These are phyloP conservation scores for Laguncularia racemosa DNA, from an alignment of 345 rosid species.

Conservation along the genomic window DNA sequence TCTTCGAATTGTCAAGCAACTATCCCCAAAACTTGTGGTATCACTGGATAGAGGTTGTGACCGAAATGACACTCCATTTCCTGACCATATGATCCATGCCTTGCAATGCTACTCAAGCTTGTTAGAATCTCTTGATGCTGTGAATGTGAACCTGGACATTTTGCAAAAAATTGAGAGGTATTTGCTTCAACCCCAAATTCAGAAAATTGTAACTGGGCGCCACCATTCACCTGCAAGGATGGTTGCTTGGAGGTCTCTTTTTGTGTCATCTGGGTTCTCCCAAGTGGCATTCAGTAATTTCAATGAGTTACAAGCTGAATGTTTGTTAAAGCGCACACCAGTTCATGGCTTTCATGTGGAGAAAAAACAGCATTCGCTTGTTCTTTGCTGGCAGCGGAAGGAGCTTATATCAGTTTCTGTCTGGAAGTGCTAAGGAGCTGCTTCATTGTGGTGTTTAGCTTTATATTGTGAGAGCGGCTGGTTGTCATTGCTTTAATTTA, in stretches of 20 bases:
- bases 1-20: constrained; percentile 66
- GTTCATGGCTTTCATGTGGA: constrained; percentile 79
- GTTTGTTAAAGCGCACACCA: constrained; percentile 56
- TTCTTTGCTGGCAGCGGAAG: constrained; percentile 79
- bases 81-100: constrained; percentile 68
- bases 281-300: constrained; percentile 64
- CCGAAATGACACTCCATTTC: constrained; percentile 62
- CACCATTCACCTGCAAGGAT: constrained; percentile 45
- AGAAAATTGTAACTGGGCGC: constrained; percentile 56
- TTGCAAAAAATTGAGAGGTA: constrained; percentile 82
- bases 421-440: constrained; percentile 61
- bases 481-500: constrained; percentile 27
- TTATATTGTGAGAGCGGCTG: constrained; percentile 22
- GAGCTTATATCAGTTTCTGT: constrained; percentile 85
- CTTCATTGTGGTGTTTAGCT: constrained; percentile 2
- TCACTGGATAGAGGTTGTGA: constrained; percentile 81
- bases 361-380: constrained; percentile 66
- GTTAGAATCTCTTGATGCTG: constrained; percentile 81
- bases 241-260: constrained; percentile 68
- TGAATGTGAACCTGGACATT: constrained; percentile 54
- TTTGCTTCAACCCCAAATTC: constrained; percentile 61
- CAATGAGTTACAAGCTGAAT: constrained; percentile 83
- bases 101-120: constrained; percentile 53
- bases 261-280: constrained; percentile 61
- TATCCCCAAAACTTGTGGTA: constrained; percentile 72